phyloP scores from a whole-genome alignment of 495 filamentous ascomycete species.

The Lasiosphaeriaceae sp. region DNA sequence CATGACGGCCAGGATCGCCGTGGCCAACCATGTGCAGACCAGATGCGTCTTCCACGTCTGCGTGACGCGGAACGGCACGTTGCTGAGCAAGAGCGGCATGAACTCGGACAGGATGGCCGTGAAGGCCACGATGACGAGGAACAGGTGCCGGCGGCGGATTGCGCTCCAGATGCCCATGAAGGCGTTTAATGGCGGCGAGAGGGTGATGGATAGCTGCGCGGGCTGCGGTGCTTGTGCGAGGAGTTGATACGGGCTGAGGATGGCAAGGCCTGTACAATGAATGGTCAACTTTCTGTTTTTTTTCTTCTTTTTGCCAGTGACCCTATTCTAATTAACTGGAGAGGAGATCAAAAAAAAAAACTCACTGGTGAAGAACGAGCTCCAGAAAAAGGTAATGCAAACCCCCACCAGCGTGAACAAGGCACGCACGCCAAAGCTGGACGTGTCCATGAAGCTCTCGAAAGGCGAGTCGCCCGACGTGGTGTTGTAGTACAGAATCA shows the following conservation, averaged over 20 bases:
- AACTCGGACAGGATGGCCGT: slow-evolving; percentile 32
- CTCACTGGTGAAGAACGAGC: slow-evolving; percentile 33
- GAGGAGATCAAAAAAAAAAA: too few relatives aligned
- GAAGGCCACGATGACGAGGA: slow-evolving; percentile 25
- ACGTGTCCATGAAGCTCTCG: slow-evolving; percentile 43
- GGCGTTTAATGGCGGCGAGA: slow-evolving; percentile 25
- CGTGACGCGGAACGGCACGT: slow-evolving; percentile 31
- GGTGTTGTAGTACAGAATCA: slow-evolving; percentile 42
- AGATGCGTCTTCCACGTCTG: slow-evolving; percentile 27
- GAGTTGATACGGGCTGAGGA: slow-evolving; percentile 27
- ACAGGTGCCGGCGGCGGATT: slow-evolving; percentile 24
- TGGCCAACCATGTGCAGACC: slow-evolving; percentile 30
- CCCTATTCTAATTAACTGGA: too few relatives aligned
- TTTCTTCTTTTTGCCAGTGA: too few relatives aligned
- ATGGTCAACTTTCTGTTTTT: not conserved
- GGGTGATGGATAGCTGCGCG: slow-evolving; percentile 24
- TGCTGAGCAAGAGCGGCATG: slow-evolving; percentile 32
- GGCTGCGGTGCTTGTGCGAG: slow-evolving; percentile 20
- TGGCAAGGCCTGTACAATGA: slow-evolving; percentile 6
- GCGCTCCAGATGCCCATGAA: slow-evolving; percentile 30
- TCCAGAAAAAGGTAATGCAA: slow-evolving; percentile 41
- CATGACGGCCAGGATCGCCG: slow-evolving; percentile 34
- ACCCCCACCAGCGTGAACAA: slow-evolving; percentile 41
- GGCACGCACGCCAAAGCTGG: slow-evolving; percentile 41
- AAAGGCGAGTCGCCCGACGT: slow-evolving; percentile 35